Percentiles rank a stretch among this genome's conserved stretches.
Evolutionary conservation across 2,329 filamentous ascomycete species (phyloP).

Genomic region (Torrubiella hemipterigena): DNA sequence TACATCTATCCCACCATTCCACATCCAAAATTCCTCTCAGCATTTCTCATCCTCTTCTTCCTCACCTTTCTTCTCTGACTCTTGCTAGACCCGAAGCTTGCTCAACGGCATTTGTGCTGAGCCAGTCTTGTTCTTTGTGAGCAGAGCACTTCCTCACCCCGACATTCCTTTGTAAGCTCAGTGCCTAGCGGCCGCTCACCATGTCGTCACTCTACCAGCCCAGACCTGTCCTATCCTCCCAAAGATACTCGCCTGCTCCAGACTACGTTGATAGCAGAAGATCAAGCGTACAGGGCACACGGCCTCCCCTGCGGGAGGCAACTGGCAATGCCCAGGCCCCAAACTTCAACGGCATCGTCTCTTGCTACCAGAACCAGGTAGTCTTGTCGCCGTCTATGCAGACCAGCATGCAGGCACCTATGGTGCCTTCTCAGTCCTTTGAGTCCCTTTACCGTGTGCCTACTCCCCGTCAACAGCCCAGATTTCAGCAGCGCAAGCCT

Average conservation of each 20-base stretch:
- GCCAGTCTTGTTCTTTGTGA: conserved; percentile 2
- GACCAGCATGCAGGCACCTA: conserved; percentile 36
- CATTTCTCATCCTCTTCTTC: conserved; percentile 27
- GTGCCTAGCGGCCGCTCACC: neutral
- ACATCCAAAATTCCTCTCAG: conserved; percentile 30
- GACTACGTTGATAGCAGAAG: conserved; percentile 36
- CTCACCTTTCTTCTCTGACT: conserved; percentile 14
- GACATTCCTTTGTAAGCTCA: conserved; percentile 5
- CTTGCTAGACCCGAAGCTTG: conserved; percentile 10
- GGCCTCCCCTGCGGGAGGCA: conserved; percentile 39
- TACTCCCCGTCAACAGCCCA: conserved; percentile 22
- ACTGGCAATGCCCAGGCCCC: conserved; percentile 38
- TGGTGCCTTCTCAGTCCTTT: conserved; percentile 36
- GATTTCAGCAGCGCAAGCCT: conserved; percentile 20
- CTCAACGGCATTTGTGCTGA: conserved; percentile 6
- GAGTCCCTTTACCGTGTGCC: conserved; percentile 26
- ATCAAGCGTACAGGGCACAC: conserved; percentile 21
- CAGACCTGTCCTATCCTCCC: conserved; percentile 36
- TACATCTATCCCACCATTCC: conserved; percentile 31
- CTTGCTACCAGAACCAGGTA: conserved; percentile 31
- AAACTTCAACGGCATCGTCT: conserved; percentile 26
- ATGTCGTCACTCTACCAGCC: conserved; percentile 28
- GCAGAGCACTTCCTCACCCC: conserved; percentile 3
- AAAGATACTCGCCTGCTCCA: conserved; percentile 34
- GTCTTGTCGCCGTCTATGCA: conserved; percentile 31